Percentiles rank a stretch among this genome's conserved stretches.
Conservation (phyloP, 768 basidiomycete species). For the Tremella yokohamensis region DNA sequence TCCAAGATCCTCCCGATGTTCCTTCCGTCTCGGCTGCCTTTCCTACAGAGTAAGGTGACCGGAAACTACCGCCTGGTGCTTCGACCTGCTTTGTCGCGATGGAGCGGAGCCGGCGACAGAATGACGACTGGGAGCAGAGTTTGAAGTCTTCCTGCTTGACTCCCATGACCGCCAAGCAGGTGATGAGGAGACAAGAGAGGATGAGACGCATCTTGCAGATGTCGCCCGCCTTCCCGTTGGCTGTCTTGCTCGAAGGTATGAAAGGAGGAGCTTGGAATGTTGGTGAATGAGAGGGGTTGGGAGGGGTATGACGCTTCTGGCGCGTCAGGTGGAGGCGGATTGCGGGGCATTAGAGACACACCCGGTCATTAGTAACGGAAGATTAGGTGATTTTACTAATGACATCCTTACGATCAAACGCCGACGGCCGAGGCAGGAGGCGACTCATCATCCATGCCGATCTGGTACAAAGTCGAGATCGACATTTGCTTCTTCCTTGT, state of each 20-base stretch:
- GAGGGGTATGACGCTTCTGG: background rate
- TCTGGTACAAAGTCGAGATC: conserved; percentile 1
- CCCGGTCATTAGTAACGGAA: too few relatives aligned
- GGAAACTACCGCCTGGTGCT: conserved; percentile 59
- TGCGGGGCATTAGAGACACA: background rate
- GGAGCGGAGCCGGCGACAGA: conserved; percentile 86
- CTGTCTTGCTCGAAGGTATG: conserved; percentile 1
- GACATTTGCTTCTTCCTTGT: background rate
- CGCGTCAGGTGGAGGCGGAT: background rate
- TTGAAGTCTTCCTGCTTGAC: conserved; percentile 79
- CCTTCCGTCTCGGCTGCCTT: conserved; percentile 12
- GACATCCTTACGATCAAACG: background rate
- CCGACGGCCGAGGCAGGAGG: conserved; percentile 4
- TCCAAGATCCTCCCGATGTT: conserved; percentile 54
- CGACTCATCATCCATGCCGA: background rate
- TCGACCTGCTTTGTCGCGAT: conserved; percentile 70
- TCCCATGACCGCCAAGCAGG: conserved; percentile 6
- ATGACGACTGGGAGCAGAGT: conserved; percentile 87
- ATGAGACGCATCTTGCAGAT: conserved; percentile 13
- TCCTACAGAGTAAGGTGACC: conserved; percentile 80
- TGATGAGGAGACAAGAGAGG: background rate
- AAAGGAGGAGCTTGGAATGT: conserved; percentile 8
- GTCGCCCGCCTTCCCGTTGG: background rate
- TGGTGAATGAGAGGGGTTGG: conserved; percentile 7
- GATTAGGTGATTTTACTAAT: too few relatives aligned